Percentiles rank a stretch among this genome's conserved stretches.
These are phyloP conservation scores for Mayamaea pseudoterrestris DNA, from an alignment of 108 stramenopile species.

Conservation along the genomic window DNA sequence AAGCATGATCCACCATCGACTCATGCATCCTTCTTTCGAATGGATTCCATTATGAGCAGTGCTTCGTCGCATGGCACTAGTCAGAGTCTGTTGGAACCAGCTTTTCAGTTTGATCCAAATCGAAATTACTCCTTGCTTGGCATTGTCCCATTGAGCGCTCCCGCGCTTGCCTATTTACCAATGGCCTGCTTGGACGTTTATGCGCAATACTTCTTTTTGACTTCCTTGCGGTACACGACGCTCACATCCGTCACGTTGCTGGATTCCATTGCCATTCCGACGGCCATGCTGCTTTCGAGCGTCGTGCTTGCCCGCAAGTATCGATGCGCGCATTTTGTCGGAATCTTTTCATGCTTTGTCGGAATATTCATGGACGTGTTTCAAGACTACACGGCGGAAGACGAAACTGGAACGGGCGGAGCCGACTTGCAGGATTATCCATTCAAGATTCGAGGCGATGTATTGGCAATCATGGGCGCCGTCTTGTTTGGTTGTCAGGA, in stretches of 20 bases:
- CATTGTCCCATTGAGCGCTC: no score
- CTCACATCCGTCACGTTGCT: conserved; percentile 85
- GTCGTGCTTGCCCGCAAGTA: conserved; percentile 59
- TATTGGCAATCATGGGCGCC: conserved; percentile 76
- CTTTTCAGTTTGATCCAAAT: no score
- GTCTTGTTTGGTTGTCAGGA: conserved; percentile 82
- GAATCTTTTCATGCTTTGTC: conserved; percentile 64
- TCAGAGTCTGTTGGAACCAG: no score
- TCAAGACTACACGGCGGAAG: conserved; percentile 10
- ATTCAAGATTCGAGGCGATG: conserved; percentile 82
- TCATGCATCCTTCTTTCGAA: not conserved
- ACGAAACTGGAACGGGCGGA: not conserved
- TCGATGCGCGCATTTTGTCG: conserved; percentile 50
- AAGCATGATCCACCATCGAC: conserved; percentile 4
- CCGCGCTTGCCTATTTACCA: conserved; percentile 37
- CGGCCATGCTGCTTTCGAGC: conserved; percentile 79
- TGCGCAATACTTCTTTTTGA: conserved; percentile 80
- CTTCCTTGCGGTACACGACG: conserved; percentile 87
- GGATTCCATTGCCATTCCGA: conserved; percentile 89
- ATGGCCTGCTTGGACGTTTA: conserved; percentile 84
- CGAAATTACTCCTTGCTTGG: no score
- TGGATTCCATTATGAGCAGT: not conserved
- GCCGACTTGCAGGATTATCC: conserved; percentile 10
- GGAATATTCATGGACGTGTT: conserved; percentile 75
- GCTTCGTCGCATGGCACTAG: no score